phyloP scores from a whole-genome alignment of 1,284 basidiomycete species.

The Leccinum angustisporum region DNA sequence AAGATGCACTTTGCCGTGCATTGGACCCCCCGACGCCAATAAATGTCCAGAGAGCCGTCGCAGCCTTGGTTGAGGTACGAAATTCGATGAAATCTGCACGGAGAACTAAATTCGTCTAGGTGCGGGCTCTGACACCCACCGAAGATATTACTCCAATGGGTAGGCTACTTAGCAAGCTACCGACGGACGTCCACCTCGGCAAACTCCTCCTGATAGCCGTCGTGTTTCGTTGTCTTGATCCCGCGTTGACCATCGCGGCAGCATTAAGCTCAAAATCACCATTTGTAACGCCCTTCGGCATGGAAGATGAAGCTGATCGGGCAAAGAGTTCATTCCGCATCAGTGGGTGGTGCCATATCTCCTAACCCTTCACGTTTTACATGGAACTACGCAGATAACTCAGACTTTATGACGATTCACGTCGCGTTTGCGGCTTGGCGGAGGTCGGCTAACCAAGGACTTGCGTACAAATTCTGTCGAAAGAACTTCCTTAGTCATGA shows the following conservation, averaged over 20 bases:
- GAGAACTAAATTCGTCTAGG: slow-evolving; percentile 42
- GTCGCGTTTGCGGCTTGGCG: slow-evolving; percentile 92
- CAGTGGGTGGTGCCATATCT: slow-evolving; percentile 45
- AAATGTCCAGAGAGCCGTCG: slow-evolving; percentile 92
- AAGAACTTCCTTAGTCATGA: slow-evolving; percentile 86
- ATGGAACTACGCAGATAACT: slow-evolving; percentile 65
- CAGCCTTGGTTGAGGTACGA: slow-evolving; percentile 85
- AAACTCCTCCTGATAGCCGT: slow-evolving; percentile 91
- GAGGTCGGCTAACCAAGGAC: slow-evolving; percentile 61
- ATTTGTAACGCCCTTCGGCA: slow-evolving; percentile 87
- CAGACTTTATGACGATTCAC: slow-evolving; percentile 95
- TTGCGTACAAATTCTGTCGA: slow-evolving; percentile 78
- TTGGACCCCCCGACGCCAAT: slow-evolving; percentile 86
- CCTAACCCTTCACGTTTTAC: not conserved
- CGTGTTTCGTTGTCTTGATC: slow-evolving; percentile 89
- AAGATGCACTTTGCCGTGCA: slow-evolving; percentile 86
- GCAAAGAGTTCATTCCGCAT: slow-evolving; percentile 82
- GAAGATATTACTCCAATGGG: slow-evolving; percentile 98
- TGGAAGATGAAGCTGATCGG: slow-evolving; percentile 84
- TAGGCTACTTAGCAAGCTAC: slow-evolving; percentile 86
- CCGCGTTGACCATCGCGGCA: slow-evolving; percentile 94
- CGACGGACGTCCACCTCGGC: slow-evolving; percentile 94
- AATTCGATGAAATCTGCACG: not conserved
- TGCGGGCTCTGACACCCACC: slow-evolving; percentile 77
- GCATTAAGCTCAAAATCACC: slow-evolving; percentile 93